These are phyloP conservation scores for Cystofilobasidium capitatum DNA, from an alignment of 768 basidiomycete species.

Conservation along the genomic window DNA sequence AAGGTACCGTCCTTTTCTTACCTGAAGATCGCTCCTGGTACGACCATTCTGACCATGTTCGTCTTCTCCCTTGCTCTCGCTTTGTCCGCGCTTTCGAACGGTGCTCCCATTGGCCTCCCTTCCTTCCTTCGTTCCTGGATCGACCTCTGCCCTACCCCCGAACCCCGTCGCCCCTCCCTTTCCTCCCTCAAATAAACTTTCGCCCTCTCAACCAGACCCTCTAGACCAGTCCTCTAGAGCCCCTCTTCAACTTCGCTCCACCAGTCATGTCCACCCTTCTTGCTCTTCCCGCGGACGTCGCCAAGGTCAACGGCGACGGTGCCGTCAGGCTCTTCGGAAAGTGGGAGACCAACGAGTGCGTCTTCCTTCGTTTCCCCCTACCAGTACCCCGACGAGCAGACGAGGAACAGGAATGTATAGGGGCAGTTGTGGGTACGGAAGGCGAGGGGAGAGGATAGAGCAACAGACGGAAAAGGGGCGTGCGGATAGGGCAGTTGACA, in stretches of 20 bases:
- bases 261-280: slow-evolving; percentile 25
- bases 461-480: not conserved
- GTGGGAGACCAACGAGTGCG: slow-evolving; percentile 97
- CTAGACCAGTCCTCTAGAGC: not conserved
- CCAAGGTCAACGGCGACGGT: slow-evolving; percentile 42
- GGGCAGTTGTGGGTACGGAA: not conserved
- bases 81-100: too few relatives aligned
- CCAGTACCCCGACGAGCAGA: slow-evolving; percentile 15
- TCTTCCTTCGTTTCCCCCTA: slow-evolving; percentile 29
- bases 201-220: not conserved
- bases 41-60: too few relatives aligned
- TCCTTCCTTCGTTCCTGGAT: not conserved
- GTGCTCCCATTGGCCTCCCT: not conserved
- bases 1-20: too few relatives aligned
- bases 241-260: not conserved
- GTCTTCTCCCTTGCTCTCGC: too few relatives aligned
- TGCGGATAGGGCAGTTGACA: not conserved
- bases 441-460: too few relatives aligned
- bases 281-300: slow-evolving; percentile 39
- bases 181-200: not conserved
- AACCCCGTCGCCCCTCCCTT: not conserved
- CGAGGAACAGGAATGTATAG: not conserved
- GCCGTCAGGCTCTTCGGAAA: slow-evolving; percentile 90
- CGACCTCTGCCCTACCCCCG: not conserved
- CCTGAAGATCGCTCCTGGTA: too few relatives aligned